Base-by-base conservation (phyloP, 805 yeast genomes). In the Teunomyces stri region DNA sequence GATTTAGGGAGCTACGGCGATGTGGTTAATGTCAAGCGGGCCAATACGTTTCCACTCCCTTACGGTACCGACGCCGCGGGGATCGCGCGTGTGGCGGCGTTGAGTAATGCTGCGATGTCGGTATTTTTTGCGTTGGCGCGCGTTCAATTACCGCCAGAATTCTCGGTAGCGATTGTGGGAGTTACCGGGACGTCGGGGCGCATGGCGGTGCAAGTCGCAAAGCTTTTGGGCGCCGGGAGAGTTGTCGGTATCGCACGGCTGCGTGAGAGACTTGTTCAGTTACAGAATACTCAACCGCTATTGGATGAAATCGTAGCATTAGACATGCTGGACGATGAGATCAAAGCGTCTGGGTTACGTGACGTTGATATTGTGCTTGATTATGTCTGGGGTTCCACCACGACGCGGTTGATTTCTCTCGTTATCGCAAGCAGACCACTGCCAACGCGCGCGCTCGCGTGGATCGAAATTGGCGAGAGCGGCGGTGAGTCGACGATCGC, bases 311-410 rank as follows among this genome's bases (percentile, higher is more conserved):
- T 44, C 5, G 45, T 41, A 4, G 10, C 44, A 5, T 30, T 44
- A 16, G 46, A 41, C 4, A 43, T 35, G n/a, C 20, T 13, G 29
- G 40, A 41, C 29, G 40, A 30, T 2, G 38, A 22, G 6, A 10
- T 43, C 28, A 7, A 25, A 9, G 11, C 1, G 27, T 25, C 43
- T 5, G 6, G 21, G 4, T 20, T 46, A 3, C 20, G 20, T 11
- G 51, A 40, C 3, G 48, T 44, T 9, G 51, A 48, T 35, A 44
- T 51, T 9, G 51, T 51, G 20, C 42, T 51, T 21, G 54, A 51
- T 34, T 46, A 37, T 13, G n/a, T 51, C 6, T 45, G 48, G 35
- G 54, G 54, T 10, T 21, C 33, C 5, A 41, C 46, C 5, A 44
- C 51, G 11, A 39, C 45, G 9, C 16, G 16, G 15, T 44, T 41